A percentile compares a stretch with the other conserved stretches of the same genome.
Conservation (phyloP, 139 green algal genomes). For the Chlorella sp. region DNA sequence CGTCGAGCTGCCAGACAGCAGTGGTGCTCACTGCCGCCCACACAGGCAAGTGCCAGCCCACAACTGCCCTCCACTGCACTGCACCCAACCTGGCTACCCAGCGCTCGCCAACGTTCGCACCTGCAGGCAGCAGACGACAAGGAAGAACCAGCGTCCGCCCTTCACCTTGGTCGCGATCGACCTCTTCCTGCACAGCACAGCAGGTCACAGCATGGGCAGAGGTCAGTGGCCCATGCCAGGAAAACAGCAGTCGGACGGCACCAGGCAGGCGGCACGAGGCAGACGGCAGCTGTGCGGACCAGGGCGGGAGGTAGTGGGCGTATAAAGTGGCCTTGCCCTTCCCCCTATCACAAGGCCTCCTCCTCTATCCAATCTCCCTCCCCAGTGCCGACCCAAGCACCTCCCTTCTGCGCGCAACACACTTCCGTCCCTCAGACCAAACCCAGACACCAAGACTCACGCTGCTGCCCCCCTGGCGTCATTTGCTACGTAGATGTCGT, state of each 20-base stretch:
- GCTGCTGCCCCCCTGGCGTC: neutral
- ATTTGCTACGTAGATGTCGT: constrained; percentile 15
- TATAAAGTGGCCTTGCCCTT: too few species aligned
- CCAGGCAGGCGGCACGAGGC: neutral
- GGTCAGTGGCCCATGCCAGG: neutral
- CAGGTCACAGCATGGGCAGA: neutral
- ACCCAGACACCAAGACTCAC: neutral
- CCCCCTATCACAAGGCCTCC: too few species aligned
- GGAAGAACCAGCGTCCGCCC: constrained; percentile 2
- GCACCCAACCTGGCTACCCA: neutral
- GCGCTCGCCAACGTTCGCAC: neutral
- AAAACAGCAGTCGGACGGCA: too few species aligned
- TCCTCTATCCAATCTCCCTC: too few species aligned
- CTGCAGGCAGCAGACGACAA: constrained; percentile 16
- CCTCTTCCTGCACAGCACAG: neutral
- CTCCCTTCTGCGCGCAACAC: too few species aligned
- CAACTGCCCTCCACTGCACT: neutral
- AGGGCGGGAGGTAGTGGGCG: too few species aligned
- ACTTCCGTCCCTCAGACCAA: neutral
- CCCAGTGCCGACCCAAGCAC: too few species aligned
- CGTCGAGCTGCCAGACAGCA: neutral
- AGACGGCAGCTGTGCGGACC: too few species aligned
- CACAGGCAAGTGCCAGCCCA: neutral
- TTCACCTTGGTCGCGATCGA: neutral
- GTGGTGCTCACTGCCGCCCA: neutral